Evolutionary conservation across 164 flowering plant genomes (phyloP), one percentile per base, ranked within the genome.

Genomic region (Echeveria elegans): DNA sequence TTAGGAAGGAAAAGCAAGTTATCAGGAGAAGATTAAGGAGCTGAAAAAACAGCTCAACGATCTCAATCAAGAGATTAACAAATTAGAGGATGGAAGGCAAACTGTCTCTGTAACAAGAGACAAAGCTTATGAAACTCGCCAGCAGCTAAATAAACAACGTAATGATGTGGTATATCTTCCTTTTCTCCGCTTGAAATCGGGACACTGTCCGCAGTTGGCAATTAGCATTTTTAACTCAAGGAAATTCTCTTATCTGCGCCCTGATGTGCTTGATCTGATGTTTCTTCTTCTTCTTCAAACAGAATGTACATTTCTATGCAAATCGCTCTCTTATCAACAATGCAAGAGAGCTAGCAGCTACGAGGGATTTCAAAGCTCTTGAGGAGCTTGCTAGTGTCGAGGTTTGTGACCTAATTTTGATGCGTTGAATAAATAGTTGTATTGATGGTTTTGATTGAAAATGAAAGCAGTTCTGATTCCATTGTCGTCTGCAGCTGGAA

Each of bases 1-100:
- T 87, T 36, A 80, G 78, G 71, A 92, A 91, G 76, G 96, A 92
- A 31, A 75, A 81, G 45, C 83, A 82, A 63, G 79, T 73, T 4
- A 52, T 87, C 47, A 67, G 70, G 72, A 74, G 23, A 88, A 82
- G 76, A 77, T 81, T 43, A 85, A 78, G 72, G 77, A 64, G 18
- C 80, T 88, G 59, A 82, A 81, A 60, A 89, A 82, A 2, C 83
- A 81, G 67, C 47, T 82, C 73, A 77, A 75, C 69, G 82, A 73
- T 28, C 50, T 85, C 45, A 86, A 86, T 34, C 58, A 60, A 48
- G 88, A 85, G 16, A 84, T 92, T 60, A 58, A 30, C 21, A 52
- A 80, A 40, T 72, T 95, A 64, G 79, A 86, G 77, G 83, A 70
- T 16, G 87, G 92, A 60, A 59, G 87, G 75, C 43, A 34, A 4